Base-by-base conservation (phyloP, 108 stramenopile species). In the Cyclotella sp. region DNA sequence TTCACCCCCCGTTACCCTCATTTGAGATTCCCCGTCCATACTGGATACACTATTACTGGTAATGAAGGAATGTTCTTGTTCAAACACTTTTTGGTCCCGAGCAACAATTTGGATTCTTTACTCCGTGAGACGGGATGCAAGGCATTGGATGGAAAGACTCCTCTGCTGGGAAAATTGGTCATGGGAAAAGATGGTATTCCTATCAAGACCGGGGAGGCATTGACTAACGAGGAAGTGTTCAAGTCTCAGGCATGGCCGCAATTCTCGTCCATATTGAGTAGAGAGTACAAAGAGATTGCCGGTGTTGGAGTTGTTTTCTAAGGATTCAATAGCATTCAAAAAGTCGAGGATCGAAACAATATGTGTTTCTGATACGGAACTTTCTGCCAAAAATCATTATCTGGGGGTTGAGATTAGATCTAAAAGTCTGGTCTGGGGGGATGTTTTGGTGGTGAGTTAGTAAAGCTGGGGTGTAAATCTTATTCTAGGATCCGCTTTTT, bases 281-380 rank as follows among this genome's bases (percentile, higher is more conserved):
- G 89, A 84, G 90, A 95, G 49, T 95, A 89, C 51, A 86, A 87
- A 52, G 90, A 90, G 60, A 84, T 95, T 51, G 81, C 82, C 52
- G 94, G 94, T 55, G 88, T 92, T 55, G 94, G 94, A 71, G 90
- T 91, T 45, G 89, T 93, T 46, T 90, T 87, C 82, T 94, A 91
- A 88, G 19, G 21, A 47, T 26, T 42, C 14, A 39, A 19, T 47
- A 40, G 16, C 53, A 43, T 63, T 34, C 24, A 8, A 55, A 55
- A 26, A 24, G n/a, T n/a, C 13, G 55, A 55, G 13, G 55, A 55
- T 55, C 11, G 55, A 55, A 55, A 55, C 55, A 55, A 55, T 55
- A 3, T 55, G n/a, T 55, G 55, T 12, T 55, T 55, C 55, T 55
- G 55, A 34, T 34, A 34, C 34, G 34, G 6, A 34, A 34, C 34